Percentiles rank a stretch among this genome's conserved stretches.
phyloP scores from a whole-genome alignment of 2,329 filamentous ascomycete genomes.

The Venturia aucupariae region DNA sequence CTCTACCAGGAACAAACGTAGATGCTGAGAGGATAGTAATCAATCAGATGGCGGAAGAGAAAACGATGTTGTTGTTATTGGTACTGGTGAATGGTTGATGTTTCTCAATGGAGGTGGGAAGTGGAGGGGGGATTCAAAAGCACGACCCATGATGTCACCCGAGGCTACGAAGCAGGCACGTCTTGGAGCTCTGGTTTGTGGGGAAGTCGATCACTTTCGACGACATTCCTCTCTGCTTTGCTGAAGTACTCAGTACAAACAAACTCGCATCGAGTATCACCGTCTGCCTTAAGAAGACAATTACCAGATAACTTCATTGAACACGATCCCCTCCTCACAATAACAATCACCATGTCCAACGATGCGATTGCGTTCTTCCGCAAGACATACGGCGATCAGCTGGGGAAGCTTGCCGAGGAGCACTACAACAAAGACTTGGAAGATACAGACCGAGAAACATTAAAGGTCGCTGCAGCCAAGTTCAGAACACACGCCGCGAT shows the following conservation, averaged over 20 bases:
- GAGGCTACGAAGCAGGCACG: background rate
- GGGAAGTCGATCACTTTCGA: background rate
- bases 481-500: conserved; percentile 47
- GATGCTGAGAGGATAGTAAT: too few relatives aligned
- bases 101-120: too few relatives aligned
- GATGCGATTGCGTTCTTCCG: conserved; percentile 42
- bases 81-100: too few relatives aligned
- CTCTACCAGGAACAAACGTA: too few relatives aligned
- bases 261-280: background rate
- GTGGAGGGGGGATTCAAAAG: too few relatives aligned
- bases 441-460: conserved; percentile 49
- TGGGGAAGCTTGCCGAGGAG: conserved; percentile 46
- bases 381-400: conserved; percentile 39
- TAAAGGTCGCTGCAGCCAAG: conserved; percentile 46
- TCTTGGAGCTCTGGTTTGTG: background rate
- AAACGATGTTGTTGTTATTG: too few relatives aligned
- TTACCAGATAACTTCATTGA: background rate
- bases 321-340: background rate
- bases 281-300: background rate
- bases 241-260: background rate
- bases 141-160: background rate
- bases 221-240: background rate
- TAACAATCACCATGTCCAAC: conserved; percentile 26
- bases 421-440: conserved; percentile 50
- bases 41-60: too few relatives aligned